Conservation (phyloP, 768 basidiomycete genomes). For the Phylloporus arenicola region DNA sequence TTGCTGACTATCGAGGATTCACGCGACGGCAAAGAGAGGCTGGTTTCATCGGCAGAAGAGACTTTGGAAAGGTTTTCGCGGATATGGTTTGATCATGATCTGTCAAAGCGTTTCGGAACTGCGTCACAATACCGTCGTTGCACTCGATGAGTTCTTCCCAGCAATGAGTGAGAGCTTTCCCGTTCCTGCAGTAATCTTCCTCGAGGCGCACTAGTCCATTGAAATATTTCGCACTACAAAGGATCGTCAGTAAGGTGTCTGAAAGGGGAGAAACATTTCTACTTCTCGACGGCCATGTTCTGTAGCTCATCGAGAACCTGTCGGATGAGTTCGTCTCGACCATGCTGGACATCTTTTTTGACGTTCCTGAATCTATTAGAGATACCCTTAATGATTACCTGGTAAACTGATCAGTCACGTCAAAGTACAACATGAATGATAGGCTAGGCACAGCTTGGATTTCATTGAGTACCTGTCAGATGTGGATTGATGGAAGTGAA, state of each 20-base stretch:
- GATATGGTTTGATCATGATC: constrained; percentile 46
- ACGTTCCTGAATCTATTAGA: constrained; percentile 44
- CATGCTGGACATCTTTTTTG: constrained; percentile 39
- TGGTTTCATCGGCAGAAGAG: constrained; percentile 34
- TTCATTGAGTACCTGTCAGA: constrained; percentile 42
- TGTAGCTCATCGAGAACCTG: constrained; percentile 41
- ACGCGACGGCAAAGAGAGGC: constrained; percentile 5
- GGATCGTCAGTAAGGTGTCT: constrained; percentile 1
- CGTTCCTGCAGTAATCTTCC: constrained; percentile 43
- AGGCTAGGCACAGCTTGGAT: constrained; percentile 39
- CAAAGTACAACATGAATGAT: background rate
- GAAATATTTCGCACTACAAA: constrained; percentile 43
- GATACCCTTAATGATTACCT: constrained; percentile 49
- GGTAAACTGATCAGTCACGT: constrained; percentile 12
- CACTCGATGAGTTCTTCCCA: constrained; percentile 41
- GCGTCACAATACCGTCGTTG: constrained; percentile 32
- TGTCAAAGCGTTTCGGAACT: constrained; percentile 38
- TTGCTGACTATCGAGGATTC: constrained; percentile 4
- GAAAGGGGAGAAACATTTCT: background rate
- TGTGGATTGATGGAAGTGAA: background rate
- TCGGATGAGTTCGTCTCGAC: constrained; percentile 43
- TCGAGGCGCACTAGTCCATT: constrained; percentile 53
- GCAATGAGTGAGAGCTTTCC: constrained; percentile 35
- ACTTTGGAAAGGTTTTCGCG: constrained; percentile 46
- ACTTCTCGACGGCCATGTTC: constrained; percentile 35